phyloP scores from a whole-genome alignment of 2,329 filamentous ascomycete species.

The Teratosphaeria viscida region DNA sequence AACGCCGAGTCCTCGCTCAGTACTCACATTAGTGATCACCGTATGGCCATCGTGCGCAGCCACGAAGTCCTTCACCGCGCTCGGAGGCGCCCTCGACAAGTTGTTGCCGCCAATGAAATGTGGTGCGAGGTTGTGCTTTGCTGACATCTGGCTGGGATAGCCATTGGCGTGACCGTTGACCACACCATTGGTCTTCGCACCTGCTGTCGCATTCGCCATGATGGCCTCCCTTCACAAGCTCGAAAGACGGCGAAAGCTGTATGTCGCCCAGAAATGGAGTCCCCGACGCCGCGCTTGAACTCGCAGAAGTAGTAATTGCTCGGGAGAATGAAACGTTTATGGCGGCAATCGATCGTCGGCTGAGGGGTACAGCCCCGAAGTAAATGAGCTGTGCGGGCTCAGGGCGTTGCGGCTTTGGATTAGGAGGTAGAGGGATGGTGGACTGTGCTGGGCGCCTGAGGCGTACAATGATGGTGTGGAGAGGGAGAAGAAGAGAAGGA shows the following conservation, averaged over 20 bases:
- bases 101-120: slow-evolving; percentile 97
- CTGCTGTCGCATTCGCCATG: slow-evolving; percentile 32
- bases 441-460: neutral
- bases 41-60: slow-evolving; percentile 83
- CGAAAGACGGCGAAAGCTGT: neutral
- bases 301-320: neutral
- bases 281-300: neutral
- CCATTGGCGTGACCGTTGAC: slow-evolving; percentile 38
- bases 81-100: slow-evolving; percentile 67
- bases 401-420: neutral
- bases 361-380: neutral
- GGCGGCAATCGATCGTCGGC: neutral
- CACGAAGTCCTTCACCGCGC: slow-evolving; percentile 95
- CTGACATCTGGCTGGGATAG: slow-evolving; percentile 56
- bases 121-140: slow-evolving; percentile 71
- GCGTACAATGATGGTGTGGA: neutral
- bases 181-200: slow-evolving; percentile 22
- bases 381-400: neutral
- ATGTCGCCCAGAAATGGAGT: neutral
- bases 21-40: slow-evolving; percentile 88
- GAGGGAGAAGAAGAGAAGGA: slow-evolving; percentile 1
- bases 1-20: neutral
- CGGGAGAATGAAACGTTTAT: neutral
- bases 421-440: neutral
- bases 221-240: slow-evolving; percentile 1